Conservation (phyloP, 176 grass and related monocot species). For the Raddia distichophylla region DNA sequence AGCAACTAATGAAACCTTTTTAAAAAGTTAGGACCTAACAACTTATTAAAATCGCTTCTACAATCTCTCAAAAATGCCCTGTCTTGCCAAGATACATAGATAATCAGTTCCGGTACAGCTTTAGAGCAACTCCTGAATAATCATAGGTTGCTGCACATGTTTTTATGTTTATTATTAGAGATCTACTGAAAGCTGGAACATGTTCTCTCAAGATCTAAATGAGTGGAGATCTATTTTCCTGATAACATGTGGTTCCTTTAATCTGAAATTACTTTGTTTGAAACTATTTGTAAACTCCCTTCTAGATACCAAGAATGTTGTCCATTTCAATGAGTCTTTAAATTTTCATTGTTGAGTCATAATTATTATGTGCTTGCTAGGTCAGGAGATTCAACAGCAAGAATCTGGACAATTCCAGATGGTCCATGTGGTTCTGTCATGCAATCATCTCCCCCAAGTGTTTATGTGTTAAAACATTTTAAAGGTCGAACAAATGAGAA, state of each 20-base stretch:
- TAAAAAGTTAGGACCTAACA: no score
- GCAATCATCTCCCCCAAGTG: slow-evolving; percentile 62
- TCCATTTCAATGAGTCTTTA: background rate
- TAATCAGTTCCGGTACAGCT: no score
- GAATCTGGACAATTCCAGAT: slow-evolving; percentile 98
- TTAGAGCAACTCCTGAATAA: no score
- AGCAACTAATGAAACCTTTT: no score
- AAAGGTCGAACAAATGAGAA: slow-evolving; percentile 91
- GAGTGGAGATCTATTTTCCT: background rate
- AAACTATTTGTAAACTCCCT: slow-evolving; percentile 10
- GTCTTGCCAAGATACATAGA: no score
- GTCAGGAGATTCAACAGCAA: slow-evolving; percentile 96
- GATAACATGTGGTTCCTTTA: slow-evolving; percentile 2
- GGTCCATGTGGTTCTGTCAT: slow-evolving; percentile 69
- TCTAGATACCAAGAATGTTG: slow-evolving; percentile 21
- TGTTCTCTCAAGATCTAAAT: slow-evolving; percentile 16
- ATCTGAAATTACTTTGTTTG: slow-evolving; percentile 5
- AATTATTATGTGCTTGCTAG: slow-evolving; percentile 51
- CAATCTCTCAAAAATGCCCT: no score
- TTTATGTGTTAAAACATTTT: slow-evolving; percentile 95
- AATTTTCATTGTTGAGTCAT: background rate
- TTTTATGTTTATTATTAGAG: background rate
- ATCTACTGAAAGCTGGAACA: background rate
- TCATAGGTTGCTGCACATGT: no score
- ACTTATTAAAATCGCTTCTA: no score